Evolutionary conservation across 306 rosid genomes (phyloP).

Genomic region (Ormosia emarginata): DNA sequence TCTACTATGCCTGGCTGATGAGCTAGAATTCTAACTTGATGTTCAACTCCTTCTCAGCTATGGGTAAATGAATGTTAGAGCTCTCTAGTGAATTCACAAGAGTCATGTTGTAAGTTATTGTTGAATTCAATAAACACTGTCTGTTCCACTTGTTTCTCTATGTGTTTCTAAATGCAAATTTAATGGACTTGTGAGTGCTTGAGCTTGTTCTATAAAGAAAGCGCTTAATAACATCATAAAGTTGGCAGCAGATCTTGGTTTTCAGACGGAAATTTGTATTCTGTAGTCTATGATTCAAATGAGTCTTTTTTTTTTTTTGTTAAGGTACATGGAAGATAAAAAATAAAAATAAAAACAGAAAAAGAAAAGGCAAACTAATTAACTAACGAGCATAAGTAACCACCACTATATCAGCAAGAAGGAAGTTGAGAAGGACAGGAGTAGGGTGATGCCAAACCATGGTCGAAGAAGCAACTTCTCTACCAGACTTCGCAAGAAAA

Average conservation of each 20-base stretch:
- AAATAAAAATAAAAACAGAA: no score
- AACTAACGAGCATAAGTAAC: no score
- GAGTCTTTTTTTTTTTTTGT: no score
- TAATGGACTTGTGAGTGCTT: background rate
- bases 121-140: conserved; percentile 3
- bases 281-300: background rate
- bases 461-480: no score
- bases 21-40: background rate
- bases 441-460: no score
- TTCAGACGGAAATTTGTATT: background rate
- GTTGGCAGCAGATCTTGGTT: background rate
- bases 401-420: no score
- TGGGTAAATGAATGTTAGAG: background rate
- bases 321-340: no score
- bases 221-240: background rate
- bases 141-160: background rate
- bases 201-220: background rate
- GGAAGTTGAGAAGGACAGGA: no score
- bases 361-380: no score
- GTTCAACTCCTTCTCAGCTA: background rate
- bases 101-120: conserved; percentile 27
- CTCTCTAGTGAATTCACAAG: background rate
- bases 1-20: background rate
- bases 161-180: conserved; percentile 5
- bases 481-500: no score